A percentile compares a stretch with the other conserved stretches of the same genome.
phyloP scores from a whole-genome alignment of 1,284 basidiomycete genomes.

The Cutaneotrichosporon cavernicola region DNA sequence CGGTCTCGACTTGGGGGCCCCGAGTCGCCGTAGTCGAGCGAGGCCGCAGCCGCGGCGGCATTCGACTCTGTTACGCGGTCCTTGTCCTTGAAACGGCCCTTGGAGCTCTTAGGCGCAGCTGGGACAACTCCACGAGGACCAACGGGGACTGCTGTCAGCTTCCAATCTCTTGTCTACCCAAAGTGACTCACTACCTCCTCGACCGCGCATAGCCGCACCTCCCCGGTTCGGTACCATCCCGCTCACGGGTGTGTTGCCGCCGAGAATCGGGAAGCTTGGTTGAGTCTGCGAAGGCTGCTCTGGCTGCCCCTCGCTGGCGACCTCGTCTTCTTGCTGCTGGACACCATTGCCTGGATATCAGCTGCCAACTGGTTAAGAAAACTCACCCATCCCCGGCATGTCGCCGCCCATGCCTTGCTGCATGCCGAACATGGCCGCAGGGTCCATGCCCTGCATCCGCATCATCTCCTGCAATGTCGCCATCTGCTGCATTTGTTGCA shows the following conservation, averaged over 20 bases:
- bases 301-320: constrained; percentile 9
- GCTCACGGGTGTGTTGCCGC: constrained; percentile 19
- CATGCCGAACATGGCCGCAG: constrained; percentile 41
- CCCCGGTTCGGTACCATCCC: constrained; percentile 26
- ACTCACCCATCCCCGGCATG: constrained; percentile 8
- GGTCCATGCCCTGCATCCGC: constrained; percentile 48
- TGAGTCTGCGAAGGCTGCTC: constrained; percentile 13
- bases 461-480: constrained; percentile 44
- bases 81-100: constrained; percentile 49
- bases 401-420: constrained; percentile 26
- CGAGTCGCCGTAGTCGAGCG: constrained; percentile 43
- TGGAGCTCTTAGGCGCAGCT: constrained; percentile 37
- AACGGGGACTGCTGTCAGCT: constrained; percentile 32
- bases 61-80: constrained; percentile 42
- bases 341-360: constrained; percentile 11
- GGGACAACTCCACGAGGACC: constrained; percentile 38
- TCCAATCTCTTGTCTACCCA: background rate
- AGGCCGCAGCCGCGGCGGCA: constrained; percentile 23
- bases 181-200: constrained; percentile 36
- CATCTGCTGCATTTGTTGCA: constrained; percentile 52
- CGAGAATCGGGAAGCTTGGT: constrained; percentile 10
- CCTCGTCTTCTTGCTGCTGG: constrained; percentile 13
- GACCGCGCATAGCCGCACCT: constrained; percentile 34
- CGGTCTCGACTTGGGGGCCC: constrained; percentile 22
- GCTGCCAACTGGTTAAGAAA: background rate